These are phyloP conservation scores for Fragaria ananassa DNA, from an alignment of 306 rosid species.

Conservation along the genomic window DNA sequence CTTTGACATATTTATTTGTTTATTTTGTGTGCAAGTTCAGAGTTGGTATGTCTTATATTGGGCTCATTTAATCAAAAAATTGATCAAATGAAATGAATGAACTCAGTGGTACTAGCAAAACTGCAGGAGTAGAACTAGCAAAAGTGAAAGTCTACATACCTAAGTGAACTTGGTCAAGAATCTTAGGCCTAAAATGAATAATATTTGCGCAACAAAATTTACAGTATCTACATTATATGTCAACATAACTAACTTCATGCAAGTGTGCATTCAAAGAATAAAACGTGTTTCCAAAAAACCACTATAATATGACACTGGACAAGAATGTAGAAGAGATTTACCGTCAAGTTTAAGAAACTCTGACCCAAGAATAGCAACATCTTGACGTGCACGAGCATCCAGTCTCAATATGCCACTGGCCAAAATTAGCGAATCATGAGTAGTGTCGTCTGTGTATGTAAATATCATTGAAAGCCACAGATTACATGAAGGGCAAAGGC, in stretches of 20 bases:
- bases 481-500: neutral
- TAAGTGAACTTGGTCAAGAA: too few relatives aligned
- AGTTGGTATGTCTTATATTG: neutral
- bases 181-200: neutral
- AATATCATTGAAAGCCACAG: neutral
- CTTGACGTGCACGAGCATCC: conserved; percentile 89
- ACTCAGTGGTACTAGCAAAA: neutral
- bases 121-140: neutral
- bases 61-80: neutral
- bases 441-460: conserved; percentile 15
- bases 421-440: conserved; percentile 31
- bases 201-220: too few relatives aligned
- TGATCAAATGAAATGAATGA: neutral
- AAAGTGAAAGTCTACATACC: neutral
- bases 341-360: conserved; percentile 89
- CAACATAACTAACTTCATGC: neutral
- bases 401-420: conserved; percentile 84
- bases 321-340: conserved; percentile 30
- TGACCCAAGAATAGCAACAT: conserved; percentile 80
- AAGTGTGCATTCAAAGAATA: neutral
- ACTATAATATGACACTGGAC: conserved; percentile 9
- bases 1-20: neutral
- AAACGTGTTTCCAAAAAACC: conserved; percentile 14
- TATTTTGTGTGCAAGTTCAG: neutral
- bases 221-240: neutral